Conservation (phyloP, 495 filamentous ascomycete genomes). For the Chaetomidium leptoderma region DNA sequence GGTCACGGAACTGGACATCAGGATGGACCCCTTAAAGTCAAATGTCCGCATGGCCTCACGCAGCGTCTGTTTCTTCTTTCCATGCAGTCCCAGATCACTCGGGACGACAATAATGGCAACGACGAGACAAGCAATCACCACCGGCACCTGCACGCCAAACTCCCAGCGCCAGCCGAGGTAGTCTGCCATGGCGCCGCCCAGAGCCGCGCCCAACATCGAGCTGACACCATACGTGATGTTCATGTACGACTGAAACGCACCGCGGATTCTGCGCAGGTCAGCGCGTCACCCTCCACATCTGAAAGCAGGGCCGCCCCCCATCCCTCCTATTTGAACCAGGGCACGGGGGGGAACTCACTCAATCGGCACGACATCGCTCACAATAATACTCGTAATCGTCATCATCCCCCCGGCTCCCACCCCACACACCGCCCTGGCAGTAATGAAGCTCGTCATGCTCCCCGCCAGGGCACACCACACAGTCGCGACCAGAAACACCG, state of each 20-base stretch:
- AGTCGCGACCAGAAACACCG: conserved; percentile 62
- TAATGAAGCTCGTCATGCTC: conserved; percentile 68
- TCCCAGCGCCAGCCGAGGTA: conserved; percentile 70
- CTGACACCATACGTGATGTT: conserved; percentile 62
- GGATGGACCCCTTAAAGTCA: conserved; percentile 61
- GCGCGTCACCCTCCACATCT: background rate
- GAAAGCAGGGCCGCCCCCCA: background rate
- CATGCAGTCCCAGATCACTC: conserved; percentile 52
- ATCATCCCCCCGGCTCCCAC: conserved; percentile 70
- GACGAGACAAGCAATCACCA: conserved; percentile 56
- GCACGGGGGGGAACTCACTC: conserved; percentile 53
- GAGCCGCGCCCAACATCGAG: conserved; percentile 62
- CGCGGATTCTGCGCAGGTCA: conserved; percentile 46
- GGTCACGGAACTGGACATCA: conserved; percentile 61
- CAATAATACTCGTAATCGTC: conserved; percentile 67
- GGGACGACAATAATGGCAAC: conserved; percentile 58
- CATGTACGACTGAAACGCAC: conserved; percentile 70
- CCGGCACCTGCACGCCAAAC: conserved; percentile 61
- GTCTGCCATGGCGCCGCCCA: conserved; percentile 72
- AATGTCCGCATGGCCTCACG: conserved; percentile 59
- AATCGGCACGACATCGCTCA: conserved; percentile 70
- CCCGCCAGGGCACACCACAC: conserved; percentile 68
- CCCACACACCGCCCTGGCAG: conserved; percentile 68
- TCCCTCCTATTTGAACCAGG: too few relatives aligned
- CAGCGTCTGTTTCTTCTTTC: conserved; percentile 47